Conservation (phyloP, 1,139 yeast genomes). For the Saccharomyces uvarum region DNA sequence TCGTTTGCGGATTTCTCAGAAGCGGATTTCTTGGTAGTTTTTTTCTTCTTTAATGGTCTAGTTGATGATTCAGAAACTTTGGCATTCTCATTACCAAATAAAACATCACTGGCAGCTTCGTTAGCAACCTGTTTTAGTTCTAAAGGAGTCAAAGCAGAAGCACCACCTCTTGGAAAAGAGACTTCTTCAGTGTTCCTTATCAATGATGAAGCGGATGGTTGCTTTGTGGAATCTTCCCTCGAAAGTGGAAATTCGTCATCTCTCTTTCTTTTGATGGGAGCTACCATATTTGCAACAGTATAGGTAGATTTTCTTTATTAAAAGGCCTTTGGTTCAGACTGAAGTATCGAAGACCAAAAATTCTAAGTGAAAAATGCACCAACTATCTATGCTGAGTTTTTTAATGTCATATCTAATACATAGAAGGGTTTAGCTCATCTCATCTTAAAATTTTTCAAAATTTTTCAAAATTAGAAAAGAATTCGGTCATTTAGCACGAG, state of each 20-base stretch:
- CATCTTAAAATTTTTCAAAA: background rate
- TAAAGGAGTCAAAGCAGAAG: conserved; percentile 73
- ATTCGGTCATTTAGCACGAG: background rate
- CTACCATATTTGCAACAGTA: conserved; percentile 7
- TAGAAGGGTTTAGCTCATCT: background rate
- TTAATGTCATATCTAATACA: background rate
- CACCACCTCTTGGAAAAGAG: conserved; percentile 94
- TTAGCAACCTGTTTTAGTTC: conserved; percentile 90
- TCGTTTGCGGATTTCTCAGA: conserved; percentile 24
- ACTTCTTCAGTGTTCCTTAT: conserved; percentile 40
- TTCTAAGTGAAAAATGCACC: background rate
- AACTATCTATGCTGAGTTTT: background rate
- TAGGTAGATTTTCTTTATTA: background rate
- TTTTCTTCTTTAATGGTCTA: conserved; percentile 35
- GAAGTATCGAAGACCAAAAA: background rate
- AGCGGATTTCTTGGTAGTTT: conserved; percentile 27
- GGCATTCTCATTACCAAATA: conserved; percentile 46
- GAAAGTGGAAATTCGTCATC: conserved; percentile 35
- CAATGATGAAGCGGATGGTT: conserved; percentile 32
- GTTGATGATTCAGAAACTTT: conserved; percentile 27
- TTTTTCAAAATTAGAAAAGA: background rate
- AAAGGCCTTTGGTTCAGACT: background rate
- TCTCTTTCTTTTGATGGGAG: conserved; percentile 33
- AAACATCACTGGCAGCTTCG: conserved; percentile 82
- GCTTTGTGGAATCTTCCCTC: conserved; percentile 34